Percentiles rank a stretch among this genome's conserved stretches.
Conservation (phyloP, 2,329 filamentous ascomycete genomes). For the Ascochyta clinopodiicola region DNA sequence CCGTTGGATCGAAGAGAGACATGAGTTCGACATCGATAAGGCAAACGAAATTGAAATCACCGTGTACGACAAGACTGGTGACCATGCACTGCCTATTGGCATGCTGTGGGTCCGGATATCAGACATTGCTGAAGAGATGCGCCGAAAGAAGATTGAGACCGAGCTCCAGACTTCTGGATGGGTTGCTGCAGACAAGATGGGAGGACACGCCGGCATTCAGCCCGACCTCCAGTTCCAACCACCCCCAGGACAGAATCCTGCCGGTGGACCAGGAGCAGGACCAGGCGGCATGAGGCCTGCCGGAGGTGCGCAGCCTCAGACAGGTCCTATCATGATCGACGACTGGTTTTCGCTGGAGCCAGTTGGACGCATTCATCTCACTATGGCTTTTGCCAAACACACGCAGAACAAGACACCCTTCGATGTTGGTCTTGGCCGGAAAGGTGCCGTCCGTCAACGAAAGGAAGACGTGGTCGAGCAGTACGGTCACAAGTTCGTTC, state of each 20-base stretch:
- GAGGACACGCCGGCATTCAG: slow-evolving; percentile 60
- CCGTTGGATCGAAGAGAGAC: slow-evolving; percentile 88
- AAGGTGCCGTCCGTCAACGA: slow-evolving; percentile 94
- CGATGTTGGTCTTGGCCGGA: slow-evolving; percentile 89
- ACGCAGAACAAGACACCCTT: slow-evolving; percentile 81
- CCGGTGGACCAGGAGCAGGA: slow-evolving; percentile 47
- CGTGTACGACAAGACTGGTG: slow-evolving; percentile 91
- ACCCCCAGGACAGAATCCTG: slow-evolving; percentile 52
- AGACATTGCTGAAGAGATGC: slow-evolving; percentile 96
- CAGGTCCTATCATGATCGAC: slow-evolving; percentile 71
- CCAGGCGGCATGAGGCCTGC: slow-evolving; percentile 50
- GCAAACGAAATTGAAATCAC: slow-evolving; percentile 98
- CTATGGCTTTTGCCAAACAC: slow-evolving; percentile 90
- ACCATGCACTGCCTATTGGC: slow-evolving; percentile 89
- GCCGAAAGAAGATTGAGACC: slow-evolving; percentile 94
- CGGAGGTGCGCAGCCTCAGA: slow-evolving; percentile 55
- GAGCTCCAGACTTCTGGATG: slow-evolving; percentile 94
- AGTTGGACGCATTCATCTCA: slow-evolving; percentile 88
- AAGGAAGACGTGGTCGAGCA: slow-evolving; percentile 99
- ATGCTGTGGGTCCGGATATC: slow-evolving; percentile 97
- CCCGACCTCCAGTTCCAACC: slow-evolving; percentile 63
- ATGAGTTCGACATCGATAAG: slow-evolving; percentile 94
- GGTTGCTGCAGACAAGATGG: slow-evolving; percentile 97
- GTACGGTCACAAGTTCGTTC: slow-evolving; percentile 98
- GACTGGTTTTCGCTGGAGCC: slow-evolving; percentile 98